Evolutionary conservation across 2,329 filamentous ascomycete species (phyloP), one percentile per base, ranked within the genome.

Genomic region (Pseudofabraea citricarpa): DNA sequence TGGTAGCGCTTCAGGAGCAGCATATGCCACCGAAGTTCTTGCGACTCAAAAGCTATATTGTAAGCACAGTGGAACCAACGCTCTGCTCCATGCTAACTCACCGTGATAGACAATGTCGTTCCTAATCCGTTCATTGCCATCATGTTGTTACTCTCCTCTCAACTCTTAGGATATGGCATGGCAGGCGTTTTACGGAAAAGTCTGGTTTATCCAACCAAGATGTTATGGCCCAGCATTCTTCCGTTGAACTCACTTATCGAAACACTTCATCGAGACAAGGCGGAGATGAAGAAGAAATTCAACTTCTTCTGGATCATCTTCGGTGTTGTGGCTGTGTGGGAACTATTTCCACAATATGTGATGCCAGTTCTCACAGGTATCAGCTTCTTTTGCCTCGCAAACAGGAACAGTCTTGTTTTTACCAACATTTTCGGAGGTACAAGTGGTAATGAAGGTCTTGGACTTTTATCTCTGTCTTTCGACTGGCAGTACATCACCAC

Each of bases 351-450:
- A 0, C 61, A 71, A 49, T 71, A 68, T 27, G 63, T 73, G 2
- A 67, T 69, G 40, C 64, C 69, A 1, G 46, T 33, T 16, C 31
- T 72, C 5, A 64, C 58, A 8, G 66, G 65, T 15, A 49, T 69
- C 13, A 62, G 56, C 6, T 58, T 75, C 20, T 70, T 73, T 40
- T 75, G 72, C 48, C 61, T 74, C 4, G 66, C 70, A 0, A 64
- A 68, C 10, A 62, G 65, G 26, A 56, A 67, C 29, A 71, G 56
- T 41, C 48, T 65, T 1, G 55, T 70, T 5, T 70, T 74, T 39
- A 72, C 70, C 16, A 69, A 70, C 31, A 54, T 74, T n/a, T 74
- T 75, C 47, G 72, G 72, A 4, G 72, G 72, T n/a, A 59, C 70
- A 2, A 61, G 59, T 29, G 66, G 65, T 4, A 70, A 72, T 45